Percentiles rank a stretch among this genome's conserved stretches.
These are phyloP conservation scores for Tieghemiomyces parasiticus DNA, from an alignment of 192 early-diverging fungal genomes.

Conservation along the genomic window DNA sequence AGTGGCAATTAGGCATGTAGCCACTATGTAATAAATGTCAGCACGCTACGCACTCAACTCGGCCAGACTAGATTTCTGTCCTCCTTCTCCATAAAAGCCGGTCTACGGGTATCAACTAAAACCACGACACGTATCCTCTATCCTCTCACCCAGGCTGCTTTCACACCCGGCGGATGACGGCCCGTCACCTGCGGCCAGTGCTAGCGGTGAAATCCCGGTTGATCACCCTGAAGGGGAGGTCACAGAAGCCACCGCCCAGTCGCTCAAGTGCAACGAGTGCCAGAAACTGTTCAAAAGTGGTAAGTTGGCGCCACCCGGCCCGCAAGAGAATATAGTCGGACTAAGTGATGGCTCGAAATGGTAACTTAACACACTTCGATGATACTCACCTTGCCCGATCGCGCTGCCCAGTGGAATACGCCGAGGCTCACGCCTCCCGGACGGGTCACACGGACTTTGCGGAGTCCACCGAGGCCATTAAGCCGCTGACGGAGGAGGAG, in stretches of 20 bases:
- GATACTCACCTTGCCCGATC: too few species aligned
- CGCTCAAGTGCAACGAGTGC: constrained; percentile 47
- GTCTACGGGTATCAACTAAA: too few species aligned
- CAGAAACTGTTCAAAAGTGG: constrained; percentile 41
- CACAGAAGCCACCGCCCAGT: constrained; percentile 15
- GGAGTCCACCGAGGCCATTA: constrained; percentile 44
- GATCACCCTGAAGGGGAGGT: constrained; percentile 7
- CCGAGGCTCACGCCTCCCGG: constrained; percentile 50
- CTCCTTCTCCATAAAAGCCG: too few species aligned
- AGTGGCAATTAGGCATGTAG: too few species aligned
- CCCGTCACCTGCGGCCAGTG: constrained; percentile 18
- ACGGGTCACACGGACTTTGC: constrained; percentile 48
- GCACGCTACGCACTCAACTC: too few species aligned
- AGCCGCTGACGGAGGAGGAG: constrained; percentile 59
- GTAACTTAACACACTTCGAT: too few species aligned
- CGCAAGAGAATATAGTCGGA: not conserved
- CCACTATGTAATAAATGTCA: too few species aligned
- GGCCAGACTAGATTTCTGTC: too few species aligned
- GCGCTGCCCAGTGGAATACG: constrained; percentile 17
- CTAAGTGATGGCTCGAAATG: not conserved
- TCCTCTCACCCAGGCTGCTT: too few species aligned
- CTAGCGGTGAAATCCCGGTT: constrained; percentile 15
- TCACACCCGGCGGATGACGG: too few species aligned
- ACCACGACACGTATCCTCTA: too few species aligned
- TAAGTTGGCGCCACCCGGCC: constrained; percentile 4